Percentiles rank a stretch among this genome's conserved stretches.
Conservation (phyloP, 2,329 filamentous ascomycete genomes). For the Fusarium verrucosum region DNA sequence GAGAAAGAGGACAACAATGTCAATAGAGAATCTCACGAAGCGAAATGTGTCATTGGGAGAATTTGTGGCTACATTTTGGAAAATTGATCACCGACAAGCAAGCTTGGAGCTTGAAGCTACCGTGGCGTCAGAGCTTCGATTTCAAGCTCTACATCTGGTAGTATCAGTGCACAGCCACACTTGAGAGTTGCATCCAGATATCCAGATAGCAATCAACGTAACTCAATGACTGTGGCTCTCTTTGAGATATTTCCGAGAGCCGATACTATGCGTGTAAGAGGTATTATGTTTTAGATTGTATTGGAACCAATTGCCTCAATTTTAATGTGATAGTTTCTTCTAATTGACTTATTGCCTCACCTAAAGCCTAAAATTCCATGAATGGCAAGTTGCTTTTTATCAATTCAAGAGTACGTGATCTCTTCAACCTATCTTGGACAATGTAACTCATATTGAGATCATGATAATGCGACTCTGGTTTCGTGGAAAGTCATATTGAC, state of each 20-base stretch:
- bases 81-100: background rate
- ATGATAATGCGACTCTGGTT: background rate
- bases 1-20: slow-evolving; percentile 23
- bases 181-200: background rate
- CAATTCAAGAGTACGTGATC: background rate
- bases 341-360: too few relatives aligned
- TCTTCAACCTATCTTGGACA: background rate
- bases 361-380: too few relatives aligned
- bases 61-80: background rate
- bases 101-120: slow-evolving; percentile 15
- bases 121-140: slow-evolving; percentile 24
- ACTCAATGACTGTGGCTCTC: background rate
- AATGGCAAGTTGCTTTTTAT: too few relatives aligned
- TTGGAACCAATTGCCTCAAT: too few relatives aligned
- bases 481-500: background rate
- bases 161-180: slow-evolving; percentile 20
- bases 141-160: slow-evolving; percentile 5
- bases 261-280: too few relatives aligned
- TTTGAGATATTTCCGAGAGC: background rate
- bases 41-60: slow-evolving; percentile 2
- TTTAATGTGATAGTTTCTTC: too few relatives aligned
- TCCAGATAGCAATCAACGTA: background rate
- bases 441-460: background rate
- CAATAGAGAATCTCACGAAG: background rate
- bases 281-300: too few relatives aligned